Evolutionary conservation across 2,329 filamentous ascomycete genomes (phyloP).

Genomic region (Celoporthe dispersa): DNA sequence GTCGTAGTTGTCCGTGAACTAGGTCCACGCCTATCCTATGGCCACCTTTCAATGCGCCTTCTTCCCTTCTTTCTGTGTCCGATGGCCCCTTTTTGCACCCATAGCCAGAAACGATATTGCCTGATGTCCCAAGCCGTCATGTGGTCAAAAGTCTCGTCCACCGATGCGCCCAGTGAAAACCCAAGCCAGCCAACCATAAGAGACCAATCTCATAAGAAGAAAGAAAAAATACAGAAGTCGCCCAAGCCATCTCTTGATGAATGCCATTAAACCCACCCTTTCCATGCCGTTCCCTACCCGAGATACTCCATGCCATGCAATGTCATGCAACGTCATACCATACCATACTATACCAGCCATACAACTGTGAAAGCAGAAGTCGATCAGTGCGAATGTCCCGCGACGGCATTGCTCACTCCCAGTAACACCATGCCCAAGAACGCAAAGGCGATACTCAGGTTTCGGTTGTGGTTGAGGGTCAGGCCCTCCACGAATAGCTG

Average conservation of each 20-base stretch:
- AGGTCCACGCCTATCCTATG: neutral
- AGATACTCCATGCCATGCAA: neutral
- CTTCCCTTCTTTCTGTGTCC: neutral
- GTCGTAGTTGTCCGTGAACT: neutral
- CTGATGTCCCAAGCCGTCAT: neutral
- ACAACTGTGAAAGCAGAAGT: neutral
- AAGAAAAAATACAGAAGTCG: neutral
- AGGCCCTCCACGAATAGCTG: slow-evolving; percentile 87
- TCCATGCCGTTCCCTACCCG: neutral
- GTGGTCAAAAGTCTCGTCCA: neutral
- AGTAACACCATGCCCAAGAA: slow-evolving; percentile 88
- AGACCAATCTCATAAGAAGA: neutral
- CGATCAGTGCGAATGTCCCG: slow-evolving; percentile 22
- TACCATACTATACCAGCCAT: neutral
- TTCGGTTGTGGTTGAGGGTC: slow-evolving; percentile 78
- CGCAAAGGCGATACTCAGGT: slow-evolving; percentile 77
- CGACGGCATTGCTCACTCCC: slow-evolving; percentile 74
- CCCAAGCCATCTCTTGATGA: neutral
- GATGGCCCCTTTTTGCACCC: neutral
- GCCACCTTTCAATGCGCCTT: neutral
- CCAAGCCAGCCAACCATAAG: neutral
- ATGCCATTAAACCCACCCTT: neutral
- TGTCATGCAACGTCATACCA: neutral
- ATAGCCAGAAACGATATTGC: neutral
- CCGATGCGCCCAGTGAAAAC: neutral